These are phyloP conservation scores for Solanum microdontum DNA, from an alignment of 257 asterid species.

Conservation along the genomic window DNA sequence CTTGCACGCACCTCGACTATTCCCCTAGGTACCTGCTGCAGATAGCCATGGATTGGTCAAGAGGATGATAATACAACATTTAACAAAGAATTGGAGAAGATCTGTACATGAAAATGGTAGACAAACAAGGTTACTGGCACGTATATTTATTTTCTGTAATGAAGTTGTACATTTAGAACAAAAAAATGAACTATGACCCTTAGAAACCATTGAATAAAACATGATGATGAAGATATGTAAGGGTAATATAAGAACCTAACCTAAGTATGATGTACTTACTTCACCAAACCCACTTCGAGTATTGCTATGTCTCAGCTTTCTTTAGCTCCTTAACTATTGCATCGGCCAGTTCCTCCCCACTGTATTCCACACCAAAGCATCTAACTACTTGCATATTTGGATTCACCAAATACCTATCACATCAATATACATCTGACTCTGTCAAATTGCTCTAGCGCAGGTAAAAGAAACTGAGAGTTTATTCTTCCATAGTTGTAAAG, in stretches of 20 bases:
- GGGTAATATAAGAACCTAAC: not conserved
- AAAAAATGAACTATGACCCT: not conserved
- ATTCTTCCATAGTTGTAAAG: not conserved
- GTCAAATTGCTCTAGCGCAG: not conserved
- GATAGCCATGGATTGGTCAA: not conserved
- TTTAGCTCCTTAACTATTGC: conserved; percentile 50
- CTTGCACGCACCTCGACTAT: not conserved
- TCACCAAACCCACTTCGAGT: not conserved
- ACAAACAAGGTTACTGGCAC: not conserved
- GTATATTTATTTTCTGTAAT: not conserved
- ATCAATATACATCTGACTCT: not conserved
- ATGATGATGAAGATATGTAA: not conserved
- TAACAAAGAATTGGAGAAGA: not conserved
- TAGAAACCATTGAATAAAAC: not conserved
- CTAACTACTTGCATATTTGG: conserved; percentile 73
- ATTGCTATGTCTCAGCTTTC: conserved; percentile 13
- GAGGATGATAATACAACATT: not conserved
- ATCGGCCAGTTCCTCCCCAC: conserved; percentile 48
- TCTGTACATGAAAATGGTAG: not conserved
- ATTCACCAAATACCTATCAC: conserved; percentile 68
- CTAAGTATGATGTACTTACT: not conserved
- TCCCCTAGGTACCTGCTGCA: not conserved
- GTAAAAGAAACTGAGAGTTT: not conserved
- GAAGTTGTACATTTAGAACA: not conserved
- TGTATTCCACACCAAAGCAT: conserved; percentile 77